phyloP scores from a whole-genome alignment of 345 rosid genomes.

The Euphorbia pulcherrima region DNA sequence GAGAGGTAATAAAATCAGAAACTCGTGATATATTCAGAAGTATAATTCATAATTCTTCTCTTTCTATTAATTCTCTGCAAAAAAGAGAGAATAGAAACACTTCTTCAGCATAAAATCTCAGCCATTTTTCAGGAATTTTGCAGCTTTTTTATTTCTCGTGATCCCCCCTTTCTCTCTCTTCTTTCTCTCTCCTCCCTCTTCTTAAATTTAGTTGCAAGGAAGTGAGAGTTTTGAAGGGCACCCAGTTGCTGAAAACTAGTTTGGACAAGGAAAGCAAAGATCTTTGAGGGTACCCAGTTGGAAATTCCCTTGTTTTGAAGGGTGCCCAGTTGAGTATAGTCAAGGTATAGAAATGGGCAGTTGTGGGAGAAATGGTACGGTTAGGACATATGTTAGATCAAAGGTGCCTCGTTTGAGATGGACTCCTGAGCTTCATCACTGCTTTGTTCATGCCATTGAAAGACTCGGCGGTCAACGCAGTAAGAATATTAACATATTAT shows the following conservation, averaged over 20 bases:
- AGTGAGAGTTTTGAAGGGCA: background rate
- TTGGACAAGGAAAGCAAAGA: background rate
- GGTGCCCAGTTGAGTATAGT: slow-evolving; percentile 17
- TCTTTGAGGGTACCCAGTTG: slow-evolving; percentile 16
- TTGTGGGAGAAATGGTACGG: slow-evolving; percentile 72
- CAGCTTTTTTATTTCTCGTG: slow-evolving; percentile 46
- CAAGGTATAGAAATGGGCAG: slow-evolving; percentile 43
- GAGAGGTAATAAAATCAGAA: slow-evolving; percentile 25
- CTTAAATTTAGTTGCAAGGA: background rate
- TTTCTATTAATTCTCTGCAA: slow-evolving; percentile 10
- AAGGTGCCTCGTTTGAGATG: slow-evolving; percentile 88
- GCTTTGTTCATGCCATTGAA: slow-evolving; percentile 84
- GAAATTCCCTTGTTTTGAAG: too few species aligned
- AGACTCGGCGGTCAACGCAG: slow-evolving; percentile 87
- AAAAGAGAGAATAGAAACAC: background rate
- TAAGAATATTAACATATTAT: slow-evolving; percentile 28
- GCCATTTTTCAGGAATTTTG: slow-evolving; percentile 49
- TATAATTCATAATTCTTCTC: too few species aligned
- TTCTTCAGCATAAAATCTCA: background rate
- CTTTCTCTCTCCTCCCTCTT: background rate
- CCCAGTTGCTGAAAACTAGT: background rate
- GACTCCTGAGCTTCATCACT: slow-evolving; percentile 96
- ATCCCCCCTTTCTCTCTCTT: slow-evolving; percentile 16
- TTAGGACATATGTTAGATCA: slow-evolving; percentile 83
- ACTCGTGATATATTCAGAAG: slow-evolving; percentile 39